Evolutionary conservation across 495 filamentous ascomycete genomes (phyloP).

Genomic region (Sordaria brevicollis): DNA sequence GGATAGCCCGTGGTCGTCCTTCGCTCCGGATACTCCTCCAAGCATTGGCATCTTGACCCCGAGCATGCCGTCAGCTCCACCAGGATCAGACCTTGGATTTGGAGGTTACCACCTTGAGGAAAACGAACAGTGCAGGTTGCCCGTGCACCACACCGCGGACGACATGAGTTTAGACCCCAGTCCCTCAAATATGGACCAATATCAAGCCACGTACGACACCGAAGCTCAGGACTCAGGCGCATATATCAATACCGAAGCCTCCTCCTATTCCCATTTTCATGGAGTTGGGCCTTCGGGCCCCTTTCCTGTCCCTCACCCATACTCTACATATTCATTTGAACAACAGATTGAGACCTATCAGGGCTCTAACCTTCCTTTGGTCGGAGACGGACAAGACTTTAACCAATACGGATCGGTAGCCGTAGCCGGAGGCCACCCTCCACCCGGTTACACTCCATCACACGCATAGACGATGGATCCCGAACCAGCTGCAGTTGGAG

Average conservation of each 20-base stretch:
- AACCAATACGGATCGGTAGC: neutral
- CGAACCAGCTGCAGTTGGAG: neutral
- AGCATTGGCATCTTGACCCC: neutral
- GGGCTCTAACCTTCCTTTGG: neutral
- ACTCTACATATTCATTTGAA: neutral
- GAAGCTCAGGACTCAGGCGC: neutral
- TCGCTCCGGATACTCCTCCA: neutral
- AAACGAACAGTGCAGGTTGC: neutral
- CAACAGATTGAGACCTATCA: neutral
- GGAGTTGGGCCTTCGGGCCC: neutral
- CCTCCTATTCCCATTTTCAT: neutral
- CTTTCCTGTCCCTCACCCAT: neutral
- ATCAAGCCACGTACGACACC: neutral
- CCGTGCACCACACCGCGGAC: neutral
- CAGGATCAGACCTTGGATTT: neutral
- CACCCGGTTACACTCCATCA: neutral
- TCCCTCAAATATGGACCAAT: neutral
- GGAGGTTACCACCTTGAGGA: neutral
- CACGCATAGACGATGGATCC: neutral
- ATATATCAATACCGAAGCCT: neutral
- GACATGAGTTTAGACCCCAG: neutral
- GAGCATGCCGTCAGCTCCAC: neutral
- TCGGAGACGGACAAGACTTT: neutral
- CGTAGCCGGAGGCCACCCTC: neutral
- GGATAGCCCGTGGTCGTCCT: neutral